These are phyloP conservation scores for Nitzschia sp. DNA, from an alignment of 108 stramenopile species.

Conservation along the genomic window DNA sequence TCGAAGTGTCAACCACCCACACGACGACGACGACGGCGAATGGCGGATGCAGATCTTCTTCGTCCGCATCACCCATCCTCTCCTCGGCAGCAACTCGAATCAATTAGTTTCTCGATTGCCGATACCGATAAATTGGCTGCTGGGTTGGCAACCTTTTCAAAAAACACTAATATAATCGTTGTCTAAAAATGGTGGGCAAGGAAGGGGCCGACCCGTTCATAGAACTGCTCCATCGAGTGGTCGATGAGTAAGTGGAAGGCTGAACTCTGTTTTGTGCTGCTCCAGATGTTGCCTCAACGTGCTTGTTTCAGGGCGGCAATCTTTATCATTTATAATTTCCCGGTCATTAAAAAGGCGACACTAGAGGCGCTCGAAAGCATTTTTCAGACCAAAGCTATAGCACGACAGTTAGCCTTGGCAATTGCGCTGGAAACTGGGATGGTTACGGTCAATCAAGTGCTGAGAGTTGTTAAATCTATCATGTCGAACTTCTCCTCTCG, in stretches of 20 bases:
- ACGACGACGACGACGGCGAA: too few relatives aligned
- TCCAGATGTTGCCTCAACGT: background rate
- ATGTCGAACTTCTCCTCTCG: slow-evolving; percentile 68
- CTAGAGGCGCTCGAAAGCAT: slow-evolving; percentile 67
- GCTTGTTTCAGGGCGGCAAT: slow-evolving; percentile 26
- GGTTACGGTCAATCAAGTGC: slow-evolving; percentile 65
- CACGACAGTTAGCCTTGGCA: slow-evolving; percentile 65
- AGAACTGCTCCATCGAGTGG: slow-evolving; percentile 33
- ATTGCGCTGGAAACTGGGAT: slow-evolving; percentile 76
- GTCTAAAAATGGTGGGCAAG: background rate
- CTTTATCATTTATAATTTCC: slow-evolving; percentile 37
- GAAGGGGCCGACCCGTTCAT: slow-evolving; percentile 28
- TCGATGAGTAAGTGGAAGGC: slow-evolving; percentile 39
- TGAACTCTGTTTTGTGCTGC: background rate
- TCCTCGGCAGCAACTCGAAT: too few relatives aligned
- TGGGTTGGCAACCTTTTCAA: too few relatives aligned
- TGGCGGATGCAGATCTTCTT: too few relatives aligned
- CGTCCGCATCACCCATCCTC: too few relatives aligned
- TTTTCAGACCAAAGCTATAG: slow-evolving; percentile 75
- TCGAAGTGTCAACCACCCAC: too few relatives aligned
- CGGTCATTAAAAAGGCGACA: slow-evolving; percentile 52
- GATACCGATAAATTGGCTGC: too few relatives aligned
- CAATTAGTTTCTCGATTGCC: too few relatives aligned
- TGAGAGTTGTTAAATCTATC: slow-evolving; percentile 51
- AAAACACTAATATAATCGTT: too few relatives aligned